These are phyloP conservation scores for Teratosphaeria destructans DNA, from an alignment of 2,329 filamentous ascomycete species.

Conservation along the genomic window DNA sequence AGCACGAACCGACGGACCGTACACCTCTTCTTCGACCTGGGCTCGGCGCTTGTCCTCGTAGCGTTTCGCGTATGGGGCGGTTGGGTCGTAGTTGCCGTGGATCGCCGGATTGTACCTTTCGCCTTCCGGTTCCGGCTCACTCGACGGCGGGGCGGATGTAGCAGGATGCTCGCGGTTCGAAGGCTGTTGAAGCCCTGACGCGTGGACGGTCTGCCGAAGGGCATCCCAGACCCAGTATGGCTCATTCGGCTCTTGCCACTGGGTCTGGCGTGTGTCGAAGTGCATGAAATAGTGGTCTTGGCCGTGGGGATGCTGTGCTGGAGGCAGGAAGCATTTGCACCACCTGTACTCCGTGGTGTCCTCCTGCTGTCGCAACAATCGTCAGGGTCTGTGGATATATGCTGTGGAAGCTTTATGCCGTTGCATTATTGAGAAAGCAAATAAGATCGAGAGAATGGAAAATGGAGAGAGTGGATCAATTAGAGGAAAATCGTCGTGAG, in stretches of 20 bases:
- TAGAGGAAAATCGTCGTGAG: not conserved
- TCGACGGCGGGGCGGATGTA: not conserved
- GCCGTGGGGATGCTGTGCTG: constrained; percentile 1
- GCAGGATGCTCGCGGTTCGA: not conserved
- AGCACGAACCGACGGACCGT: not conserved
- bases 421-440: too few relatives aligned
- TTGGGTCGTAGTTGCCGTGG: constrained; percentile 92
- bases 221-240: constrained; percentile 24
- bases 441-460: not conserved
- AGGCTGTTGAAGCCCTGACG: constrained; percentile 16
- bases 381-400: not conserved
- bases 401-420: not conserved
- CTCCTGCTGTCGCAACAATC: not conserved
- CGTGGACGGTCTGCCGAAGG: constrained; percentile 11
- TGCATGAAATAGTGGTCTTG: constrained; percentile 20
- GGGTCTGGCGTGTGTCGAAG: constrained; percentile 15
- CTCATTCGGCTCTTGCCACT: constrained; percentile 20
- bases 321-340: constrained; percentile 13
- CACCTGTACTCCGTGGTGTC: constrained; percentile 6
- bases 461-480: not conserved
- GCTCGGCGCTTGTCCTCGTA: constrained; percentile 22
- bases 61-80: constrained; percentile 71
- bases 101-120: constrained; percentile 87
- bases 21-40: constrained; percentile 20
- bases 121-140: constrained; percentile 7